Conservation (phyloP, 164 flowering plant genomes). For the Umbilicus rupestris region DNA sequence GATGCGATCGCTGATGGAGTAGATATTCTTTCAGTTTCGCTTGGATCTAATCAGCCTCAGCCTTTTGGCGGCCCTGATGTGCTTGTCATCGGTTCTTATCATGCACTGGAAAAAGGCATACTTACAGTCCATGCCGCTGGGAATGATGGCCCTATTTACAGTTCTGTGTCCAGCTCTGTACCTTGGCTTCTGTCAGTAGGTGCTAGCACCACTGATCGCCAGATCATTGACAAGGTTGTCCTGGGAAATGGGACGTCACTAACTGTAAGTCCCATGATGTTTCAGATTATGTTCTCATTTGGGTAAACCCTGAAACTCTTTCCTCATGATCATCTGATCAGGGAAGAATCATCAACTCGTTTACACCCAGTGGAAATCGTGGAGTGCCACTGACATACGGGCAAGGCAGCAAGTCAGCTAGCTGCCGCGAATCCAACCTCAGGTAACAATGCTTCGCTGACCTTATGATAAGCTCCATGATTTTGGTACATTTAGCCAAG, state of each 20-base stretch:
- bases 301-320: too few species aligned
- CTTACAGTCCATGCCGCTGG: slow-evolving; percentile 21
- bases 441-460: neutral
- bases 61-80: slow-evolving; percentile 21
- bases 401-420: neutral
- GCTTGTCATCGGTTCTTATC: slow-evolving; percentile 32
- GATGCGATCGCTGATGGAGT: slow-evolving; percentile 52
- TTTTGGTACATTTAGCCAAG: neutral
- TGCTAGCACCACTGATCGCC: slow-evolving; percentile 24
- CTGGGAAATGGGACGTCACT: slow-evolving; percentile 21
- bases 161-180: slow-evolving; percentile 10
- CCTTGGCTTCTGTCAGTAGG: slow-evolving; percentile 31
- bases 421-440: neutral
- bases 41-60: slow-evolving; percentile 26
- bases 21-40: slow-evolving; percentile 38
- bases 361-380: neutral
- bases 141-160: slow-evolving; percentile 14
- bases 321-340: slow-evolving; percentile 8
- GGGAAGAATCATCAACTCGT: slow-evolving; percentile 21
- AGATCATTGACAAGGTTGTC: slow-evolving; percentile 14
- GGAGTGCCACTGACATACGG: neutral
- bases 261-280: slow-evolving; percentile 8
- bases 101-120: slow-evolving; percentile 25
- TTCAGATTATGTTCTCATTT: too few species aligned
- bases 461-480: neutral